phyloP scores from a whole-genome alignment of 2,329 filamentous ascomycete genomes.

The Trichoderma pleuroti region DNA sequence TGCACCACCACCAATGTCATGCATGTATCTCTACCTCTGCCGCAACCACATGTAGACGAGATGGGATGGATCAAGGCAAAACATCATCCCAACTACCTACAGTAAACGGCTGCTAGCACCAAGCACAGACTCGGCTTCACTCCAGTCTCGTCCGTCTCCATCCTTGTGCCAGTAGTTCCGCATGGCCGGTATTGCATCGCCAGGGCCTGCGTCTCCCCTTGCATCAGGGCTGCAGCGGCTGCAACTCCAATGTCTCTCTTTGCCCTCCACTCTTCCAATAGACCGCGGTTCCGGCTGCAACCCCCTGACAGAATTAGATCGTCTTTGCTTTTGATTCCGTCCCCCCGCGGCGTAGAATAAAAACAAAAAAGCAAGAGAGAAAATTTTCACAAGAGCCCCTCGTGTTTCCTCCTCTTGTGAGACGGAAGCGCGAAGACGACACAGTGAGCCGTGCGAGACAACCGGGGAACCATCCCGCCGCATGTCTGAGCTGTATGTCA shows the following conservation, averaged over 20 bases:
- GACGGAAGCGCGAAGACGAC: background rate
- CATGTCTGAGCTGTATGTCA: constrained; percentile 16
- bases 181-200: background rate
- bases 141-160: background rate
- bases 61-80: background rate
- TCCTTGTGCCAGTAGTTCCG: background rate
- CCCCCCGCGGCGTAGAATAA: background rate
- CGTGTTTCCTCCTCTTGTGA: background rate
- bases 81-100: background rate
- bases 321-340: background rate
- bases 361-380: background rate
- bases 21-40: background rate
- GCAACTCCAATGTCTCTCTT: background rate
- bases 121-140: background rate
- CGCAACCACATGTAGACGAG: too few relatives aligned
- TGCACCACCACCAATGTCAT: background rate
- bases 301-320: background rate
- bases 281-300: background rate
- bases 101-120: background rate
- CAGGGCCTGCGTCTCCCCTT: background rate
- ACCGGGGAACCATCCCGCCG: constrained; percentile 1
- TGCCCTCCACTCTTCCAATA: background rate
- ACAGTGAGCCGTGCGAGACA: background rate
- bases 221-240: constrained; percentile 13
- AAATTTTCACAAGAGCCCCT: background rate